phyloP scores from a whole-genome alignment of 2,329 filamentous ascomycete genomes.

The Helicocarpus griseus region DNA sequence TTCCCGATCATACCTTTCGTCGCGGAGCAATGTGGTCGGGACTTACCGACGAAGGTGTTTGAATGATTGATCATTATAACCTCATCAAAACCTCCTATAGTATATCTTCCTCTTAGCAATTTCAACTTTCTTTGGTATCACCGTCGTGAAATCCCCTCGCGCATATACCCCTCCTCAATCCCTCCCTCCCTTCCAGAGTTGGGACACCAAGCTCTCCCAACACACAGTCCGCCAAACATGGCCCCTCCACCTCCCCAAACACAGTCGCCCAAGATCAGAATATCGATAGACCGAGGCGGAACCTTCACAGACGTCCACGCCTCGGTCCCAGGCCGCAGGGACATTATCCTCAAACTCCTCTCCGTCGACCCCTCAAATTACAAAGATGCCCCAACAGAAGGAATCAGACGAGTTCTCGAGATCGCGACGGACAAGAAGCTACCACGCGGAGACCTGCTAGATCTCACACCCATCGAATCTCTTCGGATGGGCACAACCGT shows the following conservation, averaged over 20 bases:
- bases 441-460: constrained; percentile 26
- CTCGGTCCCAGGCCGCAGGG: constrained; percentile 15
- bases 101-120: no score
- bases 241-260: neutral
- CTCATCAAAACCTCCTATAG: no score
- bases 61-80: neutral
- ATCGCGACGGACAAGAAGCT: constrained; percentile 26
- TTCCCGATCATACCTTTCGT: neutral
- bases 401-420: constrained; percentile 67
- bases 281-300: constrained; percentile 32
- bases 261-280: constrained; percentile 4
- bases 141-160: neutral
- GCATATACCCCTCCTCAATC: neutral
- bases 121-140: neutral
- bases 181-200: no score
- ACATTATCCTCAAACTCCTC: constrained; percentile 23
- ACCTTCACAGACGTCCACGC: constrained; percentile 24
- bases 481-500: constrained; percentile 94
- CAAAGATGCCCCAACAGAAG: constrained; percentile 56
- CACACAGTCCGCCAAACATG: neutral
- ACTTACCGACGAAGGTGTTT: neutral
- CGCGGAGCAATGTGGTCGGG: neutral
- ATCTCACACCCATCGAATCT: constrained; percentile 27
- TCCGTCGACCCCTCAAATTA: constrained; percentile 23
- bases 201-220: neutral